Conservation (phyloP, 1,284 basidiomycete species). For the Blastosporella zonata region DNA sequence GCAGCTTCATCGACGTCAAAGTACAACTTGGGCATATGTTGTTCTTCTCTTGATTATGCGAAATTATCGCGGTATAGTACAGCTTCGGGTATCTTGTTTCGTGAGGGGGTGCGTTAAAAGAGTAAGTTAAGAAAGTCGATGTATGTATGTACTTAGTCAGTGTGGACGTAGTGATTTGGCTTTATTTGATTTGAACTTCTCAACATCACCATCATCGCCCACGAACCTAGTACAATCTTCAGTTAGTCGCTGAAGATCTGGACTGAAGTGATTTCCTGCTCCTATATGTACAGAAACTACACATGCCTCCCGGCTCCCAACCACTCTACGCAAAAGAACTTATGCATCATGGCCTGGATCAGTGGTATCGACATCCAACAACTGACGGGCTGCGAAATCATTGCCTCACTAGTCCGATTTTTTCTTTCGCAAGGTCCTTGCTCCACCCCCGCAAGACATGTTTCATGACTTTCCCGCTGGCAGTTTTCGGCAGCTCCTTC, state of each 20-base stretch:
- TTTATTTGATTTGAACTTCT: not conserved
- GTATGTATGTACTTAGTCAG: too few species aligned
- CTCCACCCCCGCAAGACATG: conserved; percentile 64
- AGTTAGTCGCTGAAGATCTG: too few species aligned
- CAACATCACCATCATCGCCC: not conserved
- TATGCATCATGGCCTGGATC: too few species aligned
- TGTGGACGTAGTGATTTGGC: not conserved
- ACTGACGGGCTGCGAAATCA: too few species aligned
- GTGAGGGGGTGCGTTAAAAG: not conserved
- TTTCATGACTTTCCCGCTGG: conserved; percentile 87
- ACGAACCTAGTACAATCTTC: too few species aligned
- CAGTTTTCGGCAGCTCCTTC: conserved; percentile 77
- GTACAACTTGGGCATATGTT: conserved; percentile 47
- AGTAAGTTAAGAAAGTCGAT: too few species aligned
- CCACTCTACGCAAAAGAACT: too few species aligned
- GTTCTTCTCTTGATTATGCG: not conserved
- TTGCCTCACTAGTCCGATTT: conserved; percentile 29
- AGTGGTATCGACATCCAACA: too few species aligned
- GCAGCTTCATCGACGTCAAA: conserved; percentile 71
- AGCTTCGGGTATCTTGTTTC: not conserved
- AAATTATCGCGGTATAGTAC: not conserved
- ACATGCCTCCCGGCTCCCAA: not conserved
- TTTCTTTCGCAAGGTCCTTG: conserved; percentile 40
- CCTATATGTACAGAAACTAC: not conserved
- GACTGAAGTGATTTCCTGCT: too few species aligned